Evolutionary conservation across 1,139 yeast genomes (phyloP).

Genomic region (Scheffersomyces titani): DNA sequence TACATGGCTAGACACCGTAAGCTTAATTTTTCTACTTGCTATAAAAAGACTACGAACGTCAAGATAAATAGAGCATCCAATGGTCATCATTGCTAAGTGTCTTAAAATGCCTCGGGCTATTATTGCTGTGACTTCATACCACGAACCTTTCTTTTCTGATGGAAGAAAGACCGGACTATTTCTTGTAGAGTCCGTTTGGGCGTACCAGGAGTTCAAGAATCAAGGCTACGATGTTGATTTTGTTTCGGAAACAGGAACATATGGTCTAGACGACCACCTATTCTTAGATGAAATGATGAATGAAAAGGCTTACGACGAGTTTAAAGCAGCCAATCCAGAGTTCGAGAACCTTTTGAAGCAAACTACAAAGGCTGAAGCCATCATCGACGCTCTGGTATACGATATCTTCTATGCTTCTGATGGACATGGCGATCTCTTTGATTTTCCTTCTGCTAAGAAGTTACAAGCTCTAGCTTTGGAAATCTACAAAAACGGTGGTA

Average conservation of each 20-base stretch:
- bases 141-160: slow-evolving; percentile 19
- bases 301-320: slow-evolving; percentile 14
- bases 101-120: slow-evolving; percentile 18
- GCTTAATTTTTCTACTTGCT: too few relatives aligned
- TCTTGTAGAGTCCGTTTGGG: slow-evolving; percentile 20
- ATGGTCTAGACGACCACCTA: slow-evolving; percentile 22
- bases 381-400: slow-evolving; percentile 16
- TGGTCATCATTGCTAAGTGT: too few relatives aligned
- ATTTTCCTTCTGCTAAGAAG: slow-evolving; percentile 20
- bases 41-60: too few relatives aligned
- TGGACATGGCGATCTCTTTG: slow-evolving; percentile 23
- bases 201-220: slow-evolving; percentile 15
- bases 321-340: slow-evolving; percentile 13
- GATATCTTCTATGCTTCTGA: slow-evolving; percentile 23
- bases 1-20: too few relatives aligned
- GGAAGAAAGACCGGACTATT: slow-evolving; percentile 21
- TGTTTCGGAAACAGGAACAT: slow-evolving; percentile 23
- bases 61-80: too few relatives aligned
- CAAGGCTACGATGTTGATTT: slow-evolving; percentile 20
- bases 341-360: slow-evolving; percentile 14
- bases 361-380: slow-evolving; percentile 16
- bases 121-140: slow-evolving; percentile 19
- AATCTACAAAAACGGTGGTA: slow-evolving; percentile 19
- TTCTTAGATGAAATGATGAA: slow-evolving; percentile 12
- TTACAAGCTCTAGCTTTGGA: slow-evolving; percentile 15